These are phyloP conservation scores for Apophysomyces variabilis DNA, from an alignment of 371 early-diverging fungal species.

Conservation along the genomic window DNA sequence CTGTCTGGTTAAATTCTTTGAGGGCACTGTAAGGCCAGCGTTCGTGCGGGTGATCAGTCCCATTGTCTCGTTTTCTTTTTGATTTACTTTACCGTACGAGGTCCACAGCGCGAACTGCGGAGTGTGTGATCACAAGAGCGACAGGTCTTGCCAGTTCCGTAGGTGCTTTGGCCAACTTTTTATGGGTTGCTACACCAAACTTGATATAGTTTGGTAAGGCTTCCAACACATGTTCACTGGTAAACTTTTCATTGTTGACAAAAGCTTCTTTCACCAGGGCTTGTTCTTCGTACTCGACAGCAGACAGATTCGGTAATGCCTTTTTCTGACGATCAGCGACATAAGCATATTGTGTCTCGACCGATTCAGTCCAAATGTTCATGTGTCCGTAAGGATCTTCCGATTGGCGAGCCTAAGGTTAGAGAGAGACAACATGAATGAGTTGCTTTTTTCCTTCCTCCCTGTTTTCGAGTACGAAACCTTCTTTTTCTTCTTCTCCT, in stretches of 20 bases:
- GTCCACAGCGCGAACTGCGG: slow-evolving; percentile 78
- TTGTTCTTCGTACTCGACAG: slow-evolving; percentile 58
- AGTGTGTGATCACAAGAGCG: slow-evolving; percentile 73
- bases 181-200: slow-evolving; percentile 56
- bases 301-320: slow-evolving; percentile 54
- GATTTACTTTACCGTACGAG: slow-evolving; percentile 53
- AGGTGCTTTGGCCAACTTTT: slow-evolving; percentile 57
- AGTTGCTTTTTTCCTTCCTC: slow-evolving; percentile 49
- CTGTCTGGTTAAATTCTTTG: slow-evolving; percentile 47
- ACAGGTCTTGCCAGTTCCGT: slow-evolving; percentile 63
- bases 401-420: slow-evolving; percentile 18
- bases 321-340: slow-evolving; percentile 53
- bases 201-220: slow-evolving; percentile 62
- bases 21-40: slow-evolving; percentile 21
- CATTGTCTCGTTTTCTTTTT: background rate
- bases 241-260: slow-evolving; percentile 56
- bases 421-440: slow-evolving; percentile 7
- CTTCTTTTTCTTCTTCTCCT: slow-evolving; percentile 53
- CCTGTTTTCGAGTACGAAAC: slow-evolving; percentile 41
- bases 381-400: slow-evolving; percentile 47
- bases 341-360: slow-evolving; percentile 45
- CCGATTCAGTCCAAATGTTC: slow-evolving; percentile 46
- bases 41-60: background rate
- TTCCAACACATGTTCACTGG: slow-evolving; percentile 57
- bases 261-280: slow-evolving; percentile 43